Evolutionary conservation across 1,284 basidiomycete species (phyloP).

Genomic region (Kalmanozyma brasiliensis): DNA sequence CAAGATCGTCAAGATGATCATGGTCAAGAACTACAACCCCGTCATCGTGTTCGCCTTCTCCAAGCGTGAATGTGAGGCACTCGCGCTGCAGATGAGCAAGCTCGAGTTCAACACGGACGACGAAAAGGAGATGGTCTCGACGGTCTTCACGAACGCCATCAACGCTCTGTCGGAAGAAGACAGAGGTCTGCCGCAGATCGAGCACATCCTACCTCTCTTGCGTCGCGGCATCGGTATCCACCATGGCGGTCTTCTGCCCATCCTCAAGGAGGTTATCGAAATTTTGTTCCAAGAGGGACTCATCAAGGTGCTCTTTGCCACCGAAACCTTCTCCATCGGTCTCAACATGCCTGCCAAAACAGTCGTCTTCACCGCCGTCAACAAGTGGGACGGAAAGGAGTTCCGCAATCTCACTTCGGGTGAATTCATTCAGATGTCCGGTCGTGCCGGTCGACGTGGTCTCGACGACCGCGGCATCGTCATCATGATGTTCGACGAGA

Average conservation of each 20-base stretch:
- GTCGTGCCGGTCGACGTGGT: slow-evolving; percentile 94
- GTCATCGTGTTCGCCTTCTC: slow-evolving; percentile 99
- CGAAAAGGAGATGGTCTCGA: slow-evolving; percentile 87
- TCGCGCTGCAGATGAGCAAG: slow-evolving; percentile 91
- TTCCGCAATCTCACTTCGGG: slow-evolving; percentile 80
- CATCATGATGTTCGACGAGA: slow-evolving; percentile 99
- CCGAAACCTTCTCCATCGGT: slow-evolving; percentile 99
- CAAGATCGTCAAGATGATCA: slow-evolving; percentile 99
- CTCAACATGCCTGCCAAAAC: slow-evolving; percentile 99
- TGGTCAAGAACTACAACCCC: slow-evolving; percentile 96
- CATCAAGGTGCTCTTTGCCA: slow-evolving; percentile 98
- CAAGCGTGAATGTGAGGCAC: slow-evolving; percentile 95
- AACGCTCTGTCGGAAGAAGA: slow-evolving; percentile 88
- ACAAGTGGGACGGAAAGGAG: slow-evolving; percentile 95
- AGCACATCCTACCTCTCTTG: slow-evolving; percentile 89
- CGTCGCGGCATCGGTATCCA: slow-evolving; percentile 98
- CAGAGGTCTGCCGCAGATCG: slow-evolving; percentile 90
- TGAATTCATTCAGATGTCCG: slow-evolving; percentile 82
- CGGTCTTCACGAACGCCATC: slow-evolving; percentile 95
- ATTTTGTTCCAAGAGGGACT: slow-evolving; percentile 99
- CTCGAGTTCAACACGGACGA: slow-evolving; percentile 95
- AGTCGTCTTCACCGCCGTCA: slow-evolving; percentile 93
- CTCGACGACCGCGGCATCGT: slow-evolving; percentile 98
- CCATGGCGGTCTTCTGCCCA: slow-evolving; percentile 95
- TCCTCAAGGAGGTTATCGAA: slow-evolving; percentile 98